Percentiles rank a stretch among this genome's conserved stretches.
These are phyloP conservation scores for Boletus rubescentipes DNA, from an alignment of 768 basidiomycete genomes.

Conservation along the genomic window DNA sequence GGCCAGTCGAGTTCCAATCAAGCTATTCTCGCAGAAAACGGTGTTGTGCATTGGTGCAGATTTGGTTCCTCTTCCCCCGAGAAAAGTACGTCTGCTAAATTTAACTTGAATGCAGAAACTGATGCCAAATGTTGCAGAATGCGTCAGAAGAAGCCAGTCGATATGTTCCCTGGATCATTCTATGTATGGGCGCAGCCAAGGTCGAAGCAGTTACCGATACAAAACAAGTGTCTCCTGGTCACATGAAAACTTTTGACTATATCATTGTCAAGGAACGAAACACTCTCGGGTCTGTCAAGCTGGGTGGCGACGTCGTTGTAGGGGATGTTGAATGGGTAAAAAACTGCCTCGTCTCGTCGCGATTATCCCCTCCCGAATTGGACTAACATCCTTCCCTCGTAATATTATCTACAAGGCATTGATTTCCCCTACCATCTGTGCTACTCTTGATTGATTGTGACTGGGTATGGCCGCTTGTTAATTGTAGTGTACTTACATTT, in stretches of 20 bases:
- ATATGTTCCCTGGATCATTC: slow-evolving; percentile 61
- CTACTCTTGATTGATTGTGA: not conserved
- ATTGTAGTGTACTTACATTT: slow-evolving; percentile 8
- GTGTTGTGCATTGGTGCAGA: slow-evolving; percentile 63
- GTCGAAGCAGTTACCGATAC: slow-evolving; percentile 65
- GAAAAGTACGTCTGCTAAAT: slow-evolving; percentile 16
- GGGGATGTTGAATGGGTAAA: slow-evolving; percentile 75
- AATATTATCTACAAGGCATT: slow-evolving; percentile 1
- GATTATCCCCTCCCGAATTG: slow-evolving; percentile 38
- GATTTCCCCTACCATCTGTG: slow-evolving; percentile 1
- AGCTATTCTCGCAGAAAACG: slow-evolving; percentile 51
- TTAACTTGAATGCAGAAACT: not conserved
- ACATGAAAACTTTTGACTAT: slow-evolving; percentile 50
- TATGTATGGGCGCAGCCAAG: slow-evolving; percentile 72
- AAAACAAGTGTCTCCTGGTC: slow-evolving; percentile 28
- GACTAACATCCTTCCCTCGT: not conserved
- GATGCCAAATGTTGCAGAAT: slow-evolving; percentile 19
- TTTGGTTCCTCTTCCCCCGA: slow-evolving; percentile 45
- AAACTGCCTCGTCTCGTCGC: slow-evolving; percentile 67
- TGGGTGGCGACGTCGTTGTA: slow-evolving; percentile 31
- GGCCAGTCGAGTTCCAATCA: slow-evolving; percentile 53
- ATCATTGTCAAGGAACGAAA: slow-evolving; percentile 55
- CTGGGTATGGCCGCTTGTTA: not conserved
- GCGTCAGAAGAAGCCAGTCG: slow-evolving; percentile 38
- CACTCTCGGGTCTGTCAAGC: slow-evolving; percentile 27